These are phyloP conservation scores for Eucalyptus camaldulensis DNA, from an alignment of 345 rosid genomes.

Conservation along the genomic window DNA sequence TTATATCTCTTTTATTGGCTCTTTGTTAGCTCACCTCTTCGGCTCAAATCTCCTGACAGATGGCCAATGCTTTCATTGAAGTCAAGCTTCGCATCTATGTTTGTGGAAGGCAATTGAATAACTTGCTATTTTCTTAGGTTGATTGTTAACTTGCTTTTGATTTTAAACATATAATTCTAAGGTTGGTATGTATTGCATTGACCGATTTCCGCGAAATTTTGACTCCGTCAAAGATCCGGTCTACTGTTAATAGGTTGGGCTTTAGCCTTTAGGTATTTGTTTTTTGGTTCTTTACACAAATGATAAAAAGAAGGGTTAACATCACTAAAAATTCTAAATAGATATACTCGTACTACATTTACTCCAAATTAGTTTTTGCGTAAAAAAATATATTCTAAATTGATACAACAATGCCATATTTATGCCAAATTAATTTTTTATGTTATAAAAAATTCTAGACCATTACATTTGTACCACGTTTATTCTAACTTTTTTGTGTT, in stretches of 20 bases:
- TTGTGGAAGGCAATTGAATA: not conserved
- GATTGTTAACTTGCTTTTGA: not conserved
- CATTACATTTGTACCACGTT: not conserved
- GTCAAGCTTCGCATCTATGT: not conserved
- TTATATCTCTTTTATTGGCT: not conserved
- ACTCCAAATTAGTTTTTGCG: not conserved
- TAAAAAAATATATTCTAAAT: not conserved
- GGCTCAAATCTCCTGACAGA: not conserved
- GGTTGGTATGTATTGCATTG: not conserved
- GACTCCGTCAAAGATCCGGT: not conserved
- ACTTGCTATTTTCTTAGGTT: not conserved
- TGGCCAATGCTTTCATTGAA: not conserved
- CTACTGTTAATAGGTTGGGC: not conserved
- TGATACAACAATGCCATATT: not conserved
- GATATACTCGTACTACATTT: rapidly evolving
- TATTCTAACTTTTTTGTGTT: not conserved
- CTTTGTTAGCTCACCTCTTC: not conserved
- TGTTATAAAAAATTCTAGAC: not conserved
- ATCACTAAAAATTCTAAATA: not conserved
- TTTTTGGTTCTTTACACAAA: not conserved
- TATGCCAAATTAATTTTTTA: no score
- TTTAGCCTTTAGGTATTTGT: not conserved
- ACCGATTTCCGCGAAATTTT: not conserved
- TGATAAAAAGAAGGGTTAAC: not conserved
- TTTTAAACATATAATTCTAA: not conserved